Percentiles rank a stretch among this genome's conserved stretches.
phyloP scores from a whole-genome alignment of 352 stramenopile species.

The Saprolegnia diclina region DNA sequence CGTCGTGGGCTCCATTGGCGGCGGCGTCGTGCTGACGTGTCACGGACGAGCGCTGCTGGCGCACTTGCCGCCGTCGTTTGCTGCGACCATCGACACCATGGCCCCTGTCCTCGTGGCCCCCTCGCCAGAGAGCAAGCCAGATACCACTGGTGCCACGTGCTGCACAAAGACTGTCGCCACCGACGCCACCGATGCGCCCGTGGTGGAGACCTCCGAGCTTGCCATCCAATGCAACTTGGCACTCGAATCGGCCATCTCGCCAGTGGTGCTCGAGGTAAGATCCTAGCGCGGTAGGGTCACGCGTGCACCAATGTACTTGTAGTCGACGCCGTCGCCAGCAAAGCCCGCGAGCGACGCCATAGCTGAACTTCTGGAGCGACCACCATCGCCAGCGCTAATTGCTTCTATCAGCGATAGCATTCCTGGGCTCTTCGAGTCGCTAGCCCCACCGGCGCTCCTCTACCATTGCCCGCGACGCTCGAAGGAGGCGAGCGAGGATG shows the following conservation, averaged over 20 bases:
- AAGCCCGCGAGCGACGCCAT: background rate
- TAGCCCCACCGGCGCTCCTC: background rate
- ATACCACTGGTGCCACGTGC: background rate
- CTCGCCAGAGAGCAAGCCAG: too few relatives aligned
- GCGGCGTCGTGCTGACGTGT: slow-evolving; percentile 17
- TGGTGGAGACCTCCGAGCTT: background rate
- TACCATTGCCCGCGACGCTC: background rate
- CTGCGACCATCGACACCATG: background rate
- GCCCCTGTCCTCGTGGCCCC: background rate
- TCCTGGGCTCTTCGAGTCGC: background rate
- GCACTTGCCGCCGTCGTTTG: slow-evolving; percentile 16
- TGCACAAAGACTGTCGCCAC: background rate
- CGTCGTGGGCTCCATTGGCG: slow-evolving; percentile 8
- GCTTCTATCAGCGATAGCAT: too few relatives aligned
- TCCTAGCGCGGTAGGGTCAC: too few relatives aligned
- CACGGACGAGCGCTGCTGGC: background rate
- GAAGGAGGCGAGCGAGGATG: background rate
- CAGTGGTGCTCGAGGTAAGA: background rate
- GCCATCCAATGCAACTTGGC: background rate
- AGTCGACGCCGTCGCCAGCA: background rate
- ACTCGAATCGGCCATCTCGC: background rate
- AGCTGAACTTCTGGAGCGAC: background rate
- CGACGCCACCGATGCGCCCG: background rate
- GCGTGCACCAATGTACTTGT: too few relatives aligned
- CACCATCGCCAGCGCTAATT: background rate